Base-by-base conservation (phyloP, 2,329 filamentous ascomycete genomes). In the Furcasterigmium furcatum region DNA sequence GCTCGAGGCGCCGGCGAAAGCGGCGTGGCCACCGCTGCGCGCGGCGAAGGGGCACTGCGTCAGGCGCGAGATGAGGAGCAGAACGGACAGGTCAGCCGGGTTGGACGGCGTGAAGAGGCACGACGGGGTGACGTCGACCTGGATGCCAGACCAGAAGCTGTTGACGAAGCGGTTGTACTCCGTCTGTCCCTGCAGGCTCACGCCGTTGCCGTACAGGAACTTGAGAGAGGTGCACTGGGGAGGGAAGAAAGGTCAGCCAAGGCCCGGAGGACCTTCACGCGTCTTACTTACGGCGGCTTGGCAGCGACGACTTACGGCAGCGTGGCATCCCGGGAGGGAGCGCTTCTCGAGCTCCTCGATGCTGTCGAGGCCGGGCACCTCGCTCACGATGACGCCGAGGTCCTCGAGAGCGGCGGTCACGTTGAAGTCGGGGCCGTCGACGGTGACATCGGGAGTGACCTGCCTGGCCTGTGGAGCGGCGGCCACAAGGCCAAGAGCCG, bases 351-450 rank as follows among this genome's bases (percentile, higher is more conserved):
- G 24, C 12, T 27, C 24, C 7, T 27, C 24, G 24, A 27, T 7
- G 12, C 24, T 27, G 24, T 27, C 24, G 24, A 49, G 46, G 4
- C 13, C 38, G 9, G 51, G 46, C 10, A 53, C 13, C 36, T 50
- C 27, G 5, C 41, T 35, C 3, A 52, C 25, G 6, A 50, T 32
- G 21, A 56, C 18, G 19, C 53, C 51, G 4, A 43, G 42, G 4
- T 48, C 22, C 19, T 44, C 18, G 9, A 55, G 47, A 10, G 46
- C 53, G 19, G 48, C 38, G 5, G 41, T 46, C n/a, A 51, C 41
- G 18, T 53, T 46, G 43, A 54, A 51, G 16, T 45, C 38, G 7
- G 34, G 24, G 24, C 24, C 24, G 24, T 27, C 24, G n/a, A 36
- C 18, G 34, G 12, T 7, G 7, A 27, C 24, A 27, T 27, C 24